Evolutionary conservation across 2,329 filamentous ascomycete species (phyloP), one percentile per base, ranked within the genome.

Genomic region (Colletotrichum sp.): DNA sequence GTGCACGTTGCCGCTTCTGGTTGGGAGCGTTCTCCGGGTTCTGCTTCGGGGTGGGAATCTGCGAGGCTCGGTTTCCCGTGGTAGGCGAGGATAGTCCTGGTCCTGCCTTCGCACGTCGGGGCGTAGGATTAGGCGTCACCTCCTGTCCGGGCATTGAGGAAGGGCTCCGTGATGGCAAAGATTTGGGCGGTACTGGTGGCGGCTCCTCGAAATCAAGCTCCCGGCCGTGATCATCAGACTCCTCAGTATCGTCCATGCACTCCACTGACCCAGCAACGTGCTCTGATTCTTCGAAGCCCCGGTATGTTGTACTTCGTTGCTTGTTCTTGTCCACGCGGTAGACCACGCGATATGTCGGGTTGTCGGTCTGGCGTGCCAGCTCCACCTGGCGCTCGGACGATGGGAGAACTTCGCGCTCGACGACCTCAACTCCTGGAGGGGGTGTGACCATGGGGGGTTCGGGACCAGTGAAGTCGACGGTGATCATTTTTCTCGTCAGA

Each of bases 401-500:
- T 55, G 83, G 83, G 80, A 86, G 82, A 21, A 88, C 89, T 80
- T 83, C 83, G 86, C 74, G 90, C 87, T 92, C 90, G 18, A 93
- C 83, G 10, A 93, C 85, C 79, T 93, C 90, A 12, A 92, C 87
- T 1, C 91, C 91, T 0, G 90, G 89, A 0, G 91, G 89, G 3
- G 90, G 89, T 2, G 88, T 85, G 3, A 93, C 83, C 2, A 88
- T 85, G 4, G 90, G 85, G 7, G 88, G 85, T 24, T 87, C 84
- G 6, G 88, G 85, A 1, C 91, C 90, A 16, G 88, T 88, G 48
- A 94, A 88, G 69, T 93, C 91, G 4, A 93, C 91, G 0, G 92
- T 93, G 78, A 93, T 92, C 16, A 87, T 93, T 77, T 93, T 92
- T 9, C 89, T 91, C 2, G 90, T 92, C 2, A 88, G 88, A 0